phyloP scores from a whole-genome alignment of 164 flowering plant species.

The Magnolia kwangsiensis region DNA sequence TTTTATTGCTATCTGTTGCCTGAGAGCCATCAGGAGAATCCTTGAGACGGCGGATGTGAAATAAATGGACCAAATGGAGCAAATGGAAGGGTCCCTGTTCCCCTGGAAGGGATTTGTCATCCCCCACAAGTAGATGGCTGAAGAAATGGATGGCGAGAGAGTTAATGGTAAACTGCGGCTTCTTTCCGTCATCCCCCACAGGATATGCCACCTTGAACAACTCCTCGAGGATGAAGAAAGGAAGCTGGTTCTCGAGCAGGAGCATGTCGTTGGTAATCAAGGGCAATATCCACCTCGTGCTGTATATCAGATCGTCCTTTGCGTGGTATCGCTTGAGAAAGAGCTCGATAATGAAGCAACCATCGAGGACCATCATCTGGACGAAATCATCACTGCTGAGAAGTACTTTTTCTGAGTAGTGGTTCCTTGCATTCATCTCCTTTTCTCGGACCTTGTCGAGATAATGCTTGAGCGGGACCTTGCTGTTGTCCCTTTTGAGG shows the following conservation, averaged over 20 bases:
- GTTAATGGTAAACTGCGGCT: no score
- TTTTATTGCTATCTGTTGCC: neutral
- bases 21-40: neutral
- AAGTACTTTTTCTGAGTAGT: neutral
- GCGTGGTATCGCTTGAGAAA: neutral
- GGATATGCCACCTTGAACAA: neutral
- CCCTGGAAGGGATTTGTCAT: neutral
- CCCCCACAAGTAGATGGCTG: neutral
- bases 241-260: slow-evolving; percentile 5
- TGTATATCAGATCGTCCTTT: neutral
- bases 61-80: neutral
- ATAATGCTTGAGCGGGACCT: neutral
- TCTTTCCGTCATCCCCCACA: neutral
- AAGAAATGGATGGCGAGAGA: neutral
- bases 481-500: neutral
- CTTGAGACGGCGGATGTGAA: neutral
- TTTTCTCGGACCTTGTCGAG: neutral
- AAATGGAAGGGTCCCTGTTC: slow-evolving; percentile 6
- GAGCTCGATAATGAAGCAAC: neutral
- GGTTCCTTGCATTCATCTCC: neutral
- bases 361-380: slow-evolving; percentile 7
- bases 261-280: neutral
- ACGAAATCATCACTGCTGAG: neutral
- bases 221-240: neutral
- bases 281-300: neutral